Evolutionary conservation across 129 eudicot species (phyloP), one percentile per base, ranked within the genome.

Genomic region (Pulicaria dysenterica): DNA sequence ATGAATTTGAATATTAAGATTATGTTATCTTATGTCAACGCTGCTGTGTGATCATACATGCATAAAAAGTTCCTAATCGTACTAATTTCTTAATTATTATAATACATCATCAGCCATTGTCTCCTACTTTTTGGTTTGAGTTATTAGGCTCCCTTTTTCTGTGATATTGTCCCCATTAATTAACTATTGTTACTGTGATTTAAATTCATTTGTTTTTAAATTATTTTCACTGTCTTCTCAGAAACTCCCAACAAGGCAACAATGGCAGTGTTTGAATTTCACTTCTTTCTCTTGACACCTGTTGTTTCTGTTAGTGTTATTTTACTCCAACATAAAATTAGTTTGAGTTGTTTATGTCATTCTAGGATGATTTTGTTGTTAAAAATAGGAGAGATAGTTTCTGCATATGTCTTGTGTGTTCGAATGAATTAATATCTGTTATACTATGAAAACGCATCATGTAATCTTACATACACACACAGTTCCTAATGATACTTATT

Each of bases 401-500:
- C 19, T 12, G 2, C 31, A 24, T 24, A 0, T 24, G 31, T 24
- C 1, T 24, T 24, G 31, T 24, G 1, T 24, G 31, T 24, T 24
- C 2, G 31, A 24, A 24, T 24, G 1, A 24, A 24, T 24, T 24
- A 24, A 24, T 24, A 24, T 24, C 31, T 24, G 2, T 2, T 24
- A 24, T 24, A 24, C 1, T 24, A 24, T 24, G 31, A 24, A 24
- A 2, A 24, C 5, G 3, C 16, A n/a, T 14, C 5, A 8, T 40
- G 48, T 54, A 19, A 51, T 70, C 49, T 39, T 54, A 41, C 54
- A 70, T 70, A 53, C 53, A 55, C 42, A 51, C 3, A 10, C 17
- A 40, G 54, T 55, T 55, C 14, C 3, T 12, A 58, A 56, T 55
- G 9, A 43, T 44, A 70, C 64, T 56, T 16, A 70, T 70, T 70